A percentile compares a stretch with the other conserved stretches of the same genome.
Evolutionary conservation across 2,329 filamentous ascomycete genomes (phyloP).

Genomic region (Ophiostoma tasmaniense): DNA sequence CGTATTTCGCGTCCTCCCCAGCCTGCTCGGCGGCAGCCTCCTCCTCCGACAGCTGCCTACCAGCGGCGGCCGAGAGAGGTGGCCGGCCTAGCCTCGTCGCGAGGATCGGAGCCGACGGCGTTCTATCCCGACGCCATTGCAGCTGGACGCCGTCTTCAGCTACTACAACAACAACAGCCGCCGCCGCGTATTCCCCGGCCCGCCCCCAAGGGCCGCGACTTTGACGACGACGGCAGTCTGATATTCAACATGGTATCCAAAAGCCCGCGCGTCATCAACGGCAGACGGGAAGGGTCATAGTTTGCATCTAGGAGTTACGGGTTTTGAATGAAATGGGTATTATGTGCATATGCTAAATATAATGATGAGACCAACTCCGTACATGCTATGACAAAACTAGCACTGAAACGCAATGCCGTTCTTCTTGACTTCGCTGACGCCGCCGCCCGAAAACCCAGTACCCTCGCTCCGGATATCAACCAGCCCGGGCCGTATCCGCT

Average conservation of each 20-base stretch:
- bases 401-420: constrained; percentile 45
- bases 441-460: constrained; percentile 86
- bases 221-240: constrained; percentile 9
- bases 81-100: neutral
- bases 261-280: constrained; percentile 11
- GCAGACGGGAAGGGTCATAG: neutral
- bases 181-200: neutral
- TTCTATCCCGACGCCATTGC: neutral
- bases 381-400: neutral
- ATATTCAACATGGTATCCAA: constrained; percentile 19
- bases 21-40: neutral
- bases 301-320: neutral
- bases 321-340: neutral
- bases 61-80: neutral
- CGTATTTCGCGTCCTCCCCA: neutral
- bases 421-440: constrained; percentile 72
- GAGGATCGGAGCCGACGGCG: neutral
- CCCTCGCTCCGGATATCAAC: constrained; percentile 78
- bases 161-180: neutral
- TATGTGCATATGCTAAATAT: neutral
- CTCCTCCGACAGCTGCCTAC: neutral
- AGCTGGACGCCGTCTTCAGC: neutral
- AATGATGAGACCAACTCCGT: neutral
- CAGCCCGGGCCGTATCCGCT: constrained; percentile 55
- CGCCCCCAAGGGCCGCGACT: neutral